Evolutionary conservation across 208 protist genomes (phyloP).

Genomic region (Angomonas ambiguus): DNA sequence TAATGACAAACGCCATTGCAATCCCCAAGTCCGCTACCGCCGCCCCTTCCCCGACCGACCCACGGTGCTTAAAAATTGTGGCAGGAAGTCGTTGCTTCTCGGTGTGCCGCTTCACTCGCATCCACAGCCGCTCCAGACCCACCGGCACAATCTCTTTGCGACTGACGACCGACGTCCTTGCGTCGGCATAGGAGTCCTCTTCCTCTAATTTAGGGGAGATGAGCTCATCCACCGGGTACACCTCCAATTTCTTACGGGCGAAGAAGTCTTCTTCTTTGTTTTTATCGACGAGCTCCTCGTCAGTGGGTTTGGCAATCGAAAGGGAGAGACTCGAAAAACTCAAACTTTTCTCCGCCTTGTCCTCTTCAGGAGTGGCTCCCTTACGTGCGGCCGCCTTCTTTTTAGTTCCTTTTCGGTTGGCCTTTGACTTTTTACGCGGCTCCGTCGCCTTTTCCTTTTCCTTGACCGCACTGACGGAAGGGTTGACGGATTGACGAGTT

Average conservation of each 20-base stretch:
- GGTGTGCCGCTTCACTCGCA: slow-evolving; percentile 38
- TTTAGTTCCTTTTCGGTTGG: background rate
- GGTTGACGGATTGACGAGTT: background rate
- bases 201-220: background rate
- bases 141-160: slow-evolving; percentile 1
- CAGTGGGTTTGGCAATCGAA: background rate
- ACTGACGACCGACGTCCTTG: background rate
- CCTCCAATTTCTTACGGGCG: slow-evolving; percentile 36
- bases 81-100: slow-evolving; percentile 45
- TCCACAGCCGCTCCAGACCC: slow-evolving; percentile 40
- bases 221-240: slow-evolving; percentile 26
- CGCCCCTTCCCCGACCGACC: background rate
- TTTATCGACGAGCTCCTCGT: background rate
- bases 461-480: background rate
- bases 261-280: slow-evolving; percentile 39
- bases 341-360: background rate
- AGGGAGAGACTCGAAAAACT: background rate
- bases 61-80: slow-evolving; percentile 30
- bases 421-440: slow-evolving; percentile 4
- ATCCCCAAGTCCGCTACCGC: slow-evolving; percentile 33
- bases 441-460: too few species aligned
- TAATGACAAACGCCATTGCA: slow-evolving; percentile 41
- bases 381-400: background rate
- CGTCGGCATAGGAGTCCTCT: background rate
- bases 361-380: background rate